Percentiles rank a stretch among this genome's conserved stretches.
Evolutionary conservation across 2,329 filamentous ascomycete species (phyloP).

Genomic region (Arthrocladium fulminans): DNA sequence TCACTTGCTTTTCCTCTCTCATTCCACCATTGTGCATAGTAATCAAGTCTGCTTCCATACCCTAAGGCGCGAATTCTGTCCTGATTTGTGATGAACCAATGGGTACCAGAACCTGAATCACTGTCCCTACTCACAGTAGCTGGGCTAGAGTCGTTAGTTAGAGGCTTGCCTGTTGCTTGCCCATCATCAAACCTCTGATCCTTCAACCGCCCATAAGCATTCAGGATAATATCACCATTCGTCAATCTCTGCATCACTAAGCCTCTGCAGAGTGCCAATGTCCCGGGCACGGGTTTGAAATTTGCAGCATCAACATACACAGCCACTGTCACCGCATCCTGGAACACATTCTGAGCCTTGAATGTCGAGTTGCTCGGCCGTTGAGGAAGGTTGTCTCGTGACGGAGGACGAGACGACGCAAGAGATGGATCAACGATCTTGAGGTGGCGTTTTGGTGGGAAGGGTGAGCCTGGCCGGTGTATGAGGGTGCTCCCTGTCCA

Average conservation of each 20-base stretch:
- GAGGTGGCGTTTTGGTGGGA: constrained; percentile 26
- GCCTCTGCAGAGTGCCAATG: constrained; percentile 24
- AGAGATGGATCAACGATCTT: constrained; percentile 24
- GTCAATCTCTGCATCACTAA: constrained; percentile 25
- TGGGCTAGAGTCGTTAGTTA: neutral
- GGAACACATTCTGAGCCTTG: constrained; percentile 2
- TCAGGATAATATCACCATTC: constrained; percentile 25
- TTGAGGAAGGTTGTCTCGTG: neutral
- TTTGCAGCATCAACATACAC: constrained; percentile 25
- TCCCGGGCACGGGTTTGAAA: constrained; percentile 24
- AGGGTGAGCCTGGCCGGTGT: constrained; percentile 19
- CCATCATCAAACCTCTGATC: constrained; percentile 10
- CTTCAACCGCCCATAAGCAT: constrained; percentile 24
- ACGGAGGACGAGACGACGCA: constrained; percentile 8
- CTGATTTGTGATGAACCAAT: constrained; percentile 7
- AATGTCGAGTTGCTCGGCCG: neutral
- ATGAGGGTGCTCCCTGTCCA: constrained; percentile 23
- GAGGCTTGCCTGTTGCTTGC: no score
- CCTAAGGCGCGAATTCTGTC: constrained; percentile 4
- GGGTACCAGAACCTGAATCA: neutral
- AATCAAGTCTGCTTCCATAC: constrained; percentile 5
- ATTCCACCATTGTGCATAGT: constrained; percentile 4
- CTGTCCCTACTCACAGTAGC: neutral
- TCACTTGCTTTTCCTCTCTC: neutral
- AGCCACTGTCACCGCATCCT: constrained; percentile 22